These are phyloP conservation scores for Backusella westeae DNA, from an alignment of 192 early-diverging fungal species.

Conservation along the genomic window DNA sequence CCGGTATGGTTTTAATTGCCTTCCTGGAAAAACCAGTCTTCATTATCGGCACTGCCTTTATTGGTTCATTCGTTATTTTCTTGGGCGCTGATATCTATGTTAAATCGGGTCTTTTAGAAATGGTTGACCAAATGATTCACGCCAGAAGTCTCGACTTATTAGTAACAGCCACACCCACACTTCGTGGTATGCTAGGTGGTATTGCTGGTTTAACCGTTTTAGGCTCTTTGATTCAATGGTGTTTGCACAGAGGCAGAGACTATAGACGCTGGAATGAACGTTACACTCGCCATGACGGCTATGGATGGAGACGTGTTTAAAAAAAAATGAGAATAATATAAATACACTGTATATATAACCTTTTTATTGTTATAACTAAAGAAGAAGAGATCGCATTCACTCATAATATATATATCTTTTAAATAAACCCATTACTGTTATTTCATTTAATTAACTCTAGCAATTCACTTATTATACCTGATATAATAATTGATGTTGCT, in stretches of 20 bases:
- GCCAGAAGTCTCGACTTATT: conserved; percentile 29
- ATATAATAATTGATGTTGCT: background rate
- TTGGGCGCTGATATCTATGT: conserved; percentile 81
- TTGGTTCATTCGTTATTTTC: conserved; percentile 77
- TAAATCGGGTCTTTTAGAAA: conserved; percentile 65
- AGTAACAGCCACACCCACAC: conserved; percentile 39
- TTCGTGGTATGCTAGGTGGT: conserved; percentile 72
- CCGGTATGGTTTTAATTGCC: conserved; percentile 62
- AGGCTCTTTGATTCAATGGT: conserved; percentile 70
- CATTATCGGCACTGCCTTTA: conserved; percentile 69
- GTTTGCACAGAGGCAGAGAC: conserved; percentile 37
- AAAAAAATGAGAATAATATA: background rate
- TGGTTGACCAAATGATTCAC: conserved; percentile 55
- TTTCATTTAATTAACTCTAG: background rate
- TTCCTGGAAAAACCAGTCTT: conserved; percentile 63
- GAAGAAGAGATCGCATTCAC: background rate
- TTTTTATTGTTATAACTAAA: background rate
- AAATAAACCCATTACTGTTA: background rate
- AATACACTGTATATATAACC: conserved; percentile 11
- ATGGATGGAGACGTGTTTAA: conserved; percentile 34
- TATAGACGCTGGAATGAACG: conserved; percentile 3
- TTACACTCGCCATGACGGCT: conserved; percentile 18
- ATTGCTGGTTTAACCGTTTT: conserved; percentile 60
- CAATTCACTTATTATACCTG: background rate
- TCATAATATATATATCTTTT: background rate